phyloP scores from a whole-genome alignment of 805 yeast genomes.

The Hanseniaspora vineae region DNA sequence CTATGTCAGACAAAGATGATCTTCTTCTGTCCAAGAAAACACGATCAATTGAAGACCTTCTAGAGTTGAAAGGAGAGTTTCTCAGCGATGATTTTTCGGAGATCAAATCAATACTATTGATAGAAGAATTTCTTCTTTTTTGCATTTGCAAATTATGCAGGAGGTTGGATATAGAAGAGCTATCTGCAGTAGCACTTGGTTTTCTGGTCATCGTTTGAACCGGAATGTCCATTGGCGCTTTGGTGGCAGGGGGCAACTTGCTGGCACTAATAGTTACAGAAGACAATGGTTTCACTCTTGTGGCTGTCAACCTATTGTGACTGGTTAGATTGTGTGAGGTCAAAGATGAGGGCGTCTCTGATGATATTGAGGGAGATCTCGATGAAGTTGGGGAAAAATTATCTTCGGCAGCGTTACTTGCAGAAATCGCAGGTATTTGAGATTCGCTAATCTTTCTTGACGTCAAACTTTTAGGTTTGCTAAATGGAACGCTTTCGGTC shows the following conservation, averaged over 20 bases:
- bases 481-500: constrained; percentile 4
- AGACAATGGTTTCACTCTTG: constrained; percentile 13
- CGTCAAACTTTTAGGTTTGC: constrained; percentile 3
- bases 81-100: background rate
- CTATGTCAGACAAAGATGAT: background rate
- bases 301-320: constrained; percentile 14
- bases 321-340: constrained; percentile 6
- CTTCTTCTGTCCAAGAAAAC: constrained; percentile 1
- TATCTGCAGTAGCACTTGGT: too few species aligned
- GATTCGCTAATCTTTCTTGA: background rate
- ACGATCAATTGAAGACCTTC: background rate
- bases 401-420: background rate
- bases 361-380: constrained; percentile 27
- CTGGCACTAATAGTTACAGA: constrained; percentile 16
- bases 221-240: constrained; percentile 42
- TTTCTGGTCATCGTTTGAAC: constrained; percentile 4
- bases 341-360: constrained; percentile 12
- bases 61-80: background rate
- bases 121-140: background rate
- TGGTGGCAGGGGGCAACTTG: constrained; percentile 39
- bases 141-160: background rate
- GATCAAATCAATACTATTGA: background rate
- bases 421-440: background rate
- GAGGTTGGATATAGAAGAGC: background rate
- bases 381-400: constrained; percentile 13